Base-by-base conservation (phyloP, 352 stramenopile genomes). In the Phytophthora podocarpi region DNA sequence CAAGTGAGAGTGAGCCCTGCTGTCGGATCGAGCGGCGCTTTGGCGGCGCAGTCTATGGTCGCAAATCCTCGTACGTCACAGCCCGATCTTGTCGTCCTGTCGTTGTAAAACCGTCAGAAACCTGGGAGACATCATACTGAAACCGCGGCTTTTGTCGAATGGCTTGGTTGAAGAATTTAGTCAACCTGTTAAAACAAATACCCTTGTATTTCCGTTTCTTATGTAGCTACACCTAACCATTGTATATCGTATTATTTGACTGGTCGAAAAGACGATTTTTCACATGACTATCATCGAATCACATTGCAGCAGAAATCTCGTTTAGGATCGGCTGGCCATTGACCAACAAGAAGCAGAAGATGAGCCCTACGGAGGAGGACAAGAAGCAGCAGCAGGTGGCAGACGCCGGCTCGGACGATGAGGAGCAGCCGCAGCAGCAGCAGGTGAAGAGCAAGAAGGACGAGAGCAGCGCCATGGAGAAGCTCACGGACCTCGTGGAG, bases 401-500 rank as follows among this genome's bases (percentile, higher is more conserved):
- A 36, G 55, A 54, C 40, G 67, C 63, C 15, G 70, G 56, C 4
- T 89, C 82, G 45, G 82, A 91, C 53, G 78, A 87, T 9, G 78
- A 87, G 50, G 70, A 87, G 27, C 72, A 90, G 35, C 62, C 85
- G 31, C 70, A 85, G 64, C 59, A 76, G 47, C 67, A 85, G 64
- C 72, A 72, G 40, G 67, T 71, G 13, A 93, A 93, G 75, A 93
- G 78, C 72, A 84, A 94, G 63, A 82, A 87, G 35, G 87, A 95
- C 42, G 84, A 91, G 64, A 91, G 73, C 64, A 89, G 46, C 40
- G 87, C 87, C 23, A 85, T 95, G 67, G 74, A 94, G 49, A 95
- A 92, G 61, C 80, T 95, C 54, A 93, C 82, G 36, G 87, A 95
- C 59, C 72, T 86, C 26, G 85, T 92, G 35, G 85, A 93, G 70